A percentile compares a stretch with the other conserved stretches of the same genome.
Conservation (phyloP, 83 land plant genomes). For the Picea abies region DNA sequence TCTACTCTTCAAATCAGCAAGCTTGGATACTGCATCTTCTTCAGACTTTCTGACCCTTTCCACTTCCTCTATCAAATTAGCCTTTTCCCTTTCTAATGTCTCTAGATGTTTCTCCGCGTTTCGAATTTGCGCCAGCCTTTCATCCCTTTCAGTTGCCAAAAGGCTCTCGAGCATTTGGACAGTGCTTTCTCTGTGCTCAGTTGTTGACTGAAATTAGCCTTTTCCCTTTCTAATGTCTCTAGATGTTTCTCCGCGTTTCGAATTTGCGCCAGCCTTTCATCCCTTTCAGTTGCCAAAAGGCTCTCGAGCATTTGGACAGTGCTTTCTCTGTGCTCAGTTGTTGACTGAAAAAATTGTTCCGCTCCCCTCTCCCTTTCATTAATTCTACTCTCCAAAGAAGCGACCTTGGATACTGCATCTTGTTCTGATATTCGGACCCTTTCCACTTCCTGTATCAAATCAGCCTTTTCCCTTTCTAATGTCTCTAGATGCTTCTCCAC, state of each 20-base stretch:
- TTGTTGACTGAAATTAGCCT: constrained; percentile 25
- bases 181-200: constrained; percentile 36
- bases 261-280: constrained; percentile 15
- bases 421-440: constrained; percentile 14
- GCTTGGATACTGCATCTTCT: constrained; percentile 24
- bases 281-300: constrained; percentile 27
- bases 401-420: constrained; percentile 22
- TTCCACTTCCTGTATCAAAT: constrained; percentile 16
- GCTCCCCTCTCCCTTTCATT: constrained; percentile 29
- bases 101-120: constrained; percentile 24
- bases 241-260: constrained; percentile 20
- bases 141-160: constrained; percentile 22
- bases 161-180: constrained; percentile 32
- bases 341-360: constrained; percentile 28
- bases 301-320: constrained; percentile 34
- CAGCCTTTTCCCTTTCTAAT: constrained; percentile 29
- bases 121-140: constrained; percentile 18
- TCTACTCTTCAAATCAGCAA: constrained; percentile 20
- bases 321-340: constrained; percentile 35
- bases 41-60: constrained; percentile 17
- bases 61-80: constrained; percentile 25
- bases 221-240: constrained; percentile 33
- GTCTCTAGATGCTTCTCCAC: constrained; percentile 15
- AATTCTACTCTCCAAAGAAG: constrained; percentile 21
- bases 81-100: no score